Conservation (phyloP, 176 grass and related monocot genomes). For the Zoysia pacifica region DNA sequence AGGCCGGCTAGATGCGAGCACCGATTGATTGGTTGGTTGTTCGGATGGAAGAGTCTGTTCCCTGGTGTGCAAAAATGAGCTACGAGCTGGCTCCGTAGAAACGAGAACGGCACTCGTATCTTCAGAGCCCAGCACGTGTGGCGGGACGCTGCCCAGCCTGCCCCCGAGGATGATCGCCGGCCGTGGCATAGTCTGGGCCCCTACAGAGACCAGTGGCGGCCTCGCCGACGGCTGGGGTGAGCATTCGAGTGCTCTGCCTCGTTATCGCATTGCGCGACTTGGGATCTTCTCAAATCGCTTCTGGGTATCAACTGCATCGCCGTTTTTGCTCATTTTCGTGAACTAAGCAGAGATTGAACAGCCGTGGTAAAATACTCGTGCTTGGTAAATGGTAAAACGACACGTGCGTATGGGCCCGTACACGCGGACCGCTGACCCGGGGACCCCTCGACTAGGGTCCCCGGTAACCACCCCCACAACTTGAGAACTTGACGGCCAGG, state of each 20-base stretch:
- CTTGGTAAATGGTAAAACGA: neutral
- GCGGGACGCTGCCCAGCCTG: neutral
- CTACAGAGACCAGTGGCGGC: neutral
- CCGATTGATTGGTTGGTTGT: no score
- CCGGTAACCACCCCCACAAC: constrained; percentile 2
- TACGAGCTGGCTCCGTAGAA: no score
- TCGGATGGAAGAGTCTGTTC: no score
- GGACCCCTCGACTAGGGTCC: neutral
- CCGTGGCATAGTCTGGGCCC: neutral
- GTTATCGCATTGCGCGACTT: no score
- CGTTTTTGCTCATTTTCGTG: no score
- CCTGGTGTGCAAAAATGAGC: no score
- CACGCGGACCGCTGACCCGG: neutral
- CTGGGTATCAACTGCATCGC: no score
- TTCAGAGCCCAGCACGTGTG: neutral
- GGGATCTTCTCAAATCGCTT: no score
- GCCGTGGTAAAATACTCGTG: no score
- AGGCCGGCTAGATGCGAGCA: no score
- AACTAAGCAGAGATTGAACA: no score
- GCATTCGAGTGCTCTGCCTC: neutral
- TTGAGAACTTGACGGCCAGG: constrained; percentile 11
- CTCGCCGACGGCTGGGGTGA: constrained; percentile 22
- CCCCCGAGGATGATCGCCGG: neutral
- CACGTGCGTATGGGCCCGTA: neutral
- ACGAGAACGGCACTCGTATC: no score